A percentile compares a stretch with the other conserved stretches of the same genome.
phyloP scores from a whole-genome alignment of 257 asterid genomes.

The Solanum chmielewskii region DNA sequence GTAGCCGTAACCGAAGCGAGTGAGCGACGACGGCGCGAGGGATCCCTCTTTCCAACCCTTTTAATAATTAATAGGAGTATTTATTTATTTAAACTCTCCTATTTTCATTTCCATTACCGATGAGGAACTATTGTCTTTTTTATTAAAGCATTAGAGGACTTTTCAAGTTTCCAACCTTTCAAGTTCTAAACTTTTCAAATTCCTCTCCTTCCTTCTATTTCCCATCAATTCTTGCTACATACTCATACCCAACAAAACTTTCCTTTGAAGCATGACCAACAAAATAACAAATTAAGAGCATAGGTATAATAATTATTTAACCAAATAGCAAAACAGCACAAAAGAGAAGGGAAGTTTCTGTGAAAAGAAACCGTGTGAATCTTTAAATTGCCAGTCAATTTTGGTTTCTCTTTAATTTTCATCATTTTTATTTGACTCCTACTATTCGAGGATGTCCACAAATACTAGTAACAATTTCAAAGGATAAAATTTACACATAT shows the following conservation, averaged over 20 bases:
- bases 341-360: not conserved
- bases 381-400: not conserved
- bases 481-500: not conserved
- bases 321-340: not conserved
- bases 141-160: too few relatives aligned
- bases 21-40: too few relatives aligned
- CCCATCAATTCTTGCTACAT: too few relatives aligned
- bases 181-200: too few relatives aligned
- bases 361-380: not conserved
- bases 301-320: not conserved
- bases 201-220: too few relatives aligned
- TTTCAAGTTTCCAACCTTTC: too few relatives aligned
- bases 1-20: too few relatives aligned
- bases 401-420: not conserved
- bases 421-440: not conserved
- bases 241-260: not conserved
- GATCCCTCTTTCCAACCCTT: too few relatives aligned
- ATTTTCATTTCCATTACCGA: too few relatives aligned
- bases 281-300: not conserved
- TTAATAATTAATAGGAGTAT: too few relatives aligned
- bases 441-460: not conserved
- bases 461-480: not conserved
- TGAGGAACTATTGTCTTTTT: too few relatives aligned
- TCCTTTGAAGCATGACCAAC: not conserved
- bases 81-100: too few relatives aligned